These are phyloP conservation scores for Pichia sp. DNA, from an alignment of 1,139 yeast genomes.

Conservation along the genomic window DNA sequence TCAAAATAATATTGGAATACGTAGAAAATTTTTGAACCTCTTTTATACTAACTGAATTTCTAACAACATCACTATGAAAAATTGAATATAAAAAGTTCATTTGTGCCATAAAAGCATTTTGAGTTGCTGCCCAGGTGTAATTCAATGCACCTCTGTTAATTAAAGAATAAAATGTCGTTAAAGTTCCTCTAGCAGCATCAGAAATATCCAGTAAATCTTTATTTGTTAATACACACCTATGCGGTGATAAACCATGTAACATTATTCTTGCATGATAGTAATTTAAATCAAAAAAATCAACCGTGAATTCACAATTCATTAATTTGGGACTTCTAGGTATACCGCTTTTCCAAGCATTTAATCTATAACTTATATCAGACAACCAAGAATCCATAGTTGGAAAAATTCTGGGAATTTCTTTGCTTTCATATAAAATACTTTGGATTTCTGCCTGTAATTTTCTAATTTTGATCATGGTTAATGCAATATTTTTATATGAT, in stretches of 20 bases:
- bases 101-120: conserved; percentile 83
- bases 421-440: conserved; percentile 60
- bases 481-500: conserved; percentile 60
- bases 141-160: conserved; percentile 54
- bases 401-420: conserved; percentile 62
- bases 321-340: conserved; percentile 52
- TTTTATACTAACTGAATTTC: conserved; percentile 40
- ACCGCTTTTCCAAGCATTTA: conserved; percentile 48
- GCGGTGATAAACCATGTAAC: conserved; percentile 73
- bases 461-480: conserved; percentile 62
- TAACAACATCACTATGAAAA: conserved; percentile 55
- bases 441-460: conserved; percentile 75
- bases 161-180: conserved; percentile 54
- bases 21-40: conserved; percentile 51
- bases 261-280: conserved; percentile 70
- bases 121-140: conserved; percentile 92
- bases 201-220: conserved; percentile 54
- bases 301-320: conserved; percentile 71
- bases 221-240: conserved; percentile 46
- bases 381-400: conserved; percentile 46
- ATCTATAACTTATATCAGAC: conserved; percentile 38
- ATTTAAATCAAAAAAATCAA: conserved; percentile 64
- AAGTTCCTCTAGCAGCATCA: conserved; percentile 60
- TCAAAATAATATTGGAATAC: conserved; percentile 55
- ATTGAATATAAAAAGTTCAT: conserved; percentile 74